A percentile compares a stretch with the other conserved stretches of the same genome.
Conservation (phyloP, 352 stramenopile species). For the Blastocystis sp. region DNA sequence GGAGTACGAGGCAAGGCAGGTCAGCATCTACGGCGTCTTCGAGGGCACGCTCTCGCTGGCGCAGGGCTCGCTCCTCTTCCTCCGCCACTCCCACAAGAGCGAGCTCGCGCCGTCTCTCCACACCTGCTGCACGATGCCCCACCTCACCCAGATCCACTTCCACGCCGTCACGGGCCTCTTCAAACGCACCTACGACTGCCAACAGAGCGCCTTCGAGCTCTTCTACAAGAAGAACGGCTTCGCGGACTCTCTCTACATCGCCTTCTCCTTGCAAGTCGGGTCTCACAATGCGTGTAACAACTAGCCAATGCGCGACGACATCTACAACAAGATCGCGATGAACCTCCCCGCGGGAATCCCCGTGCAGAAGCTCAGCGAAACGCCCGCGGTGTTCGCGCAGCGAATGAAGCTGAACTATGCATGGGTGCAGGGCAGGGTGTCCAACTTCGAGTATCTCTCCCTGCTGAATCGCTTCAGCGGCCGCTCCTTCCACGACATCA, state of each 20-base stretch:
- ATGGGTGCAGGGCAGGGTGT: constrained; percentile 51
- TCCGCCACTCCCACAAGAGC: background rate
- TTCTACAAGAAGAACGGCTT: constrained; percentile 48
- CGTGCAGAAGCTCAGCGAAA: constrained; percentile 47
- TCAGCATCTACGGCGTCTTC: background rate
- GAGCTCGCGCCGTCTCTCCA: background rate
- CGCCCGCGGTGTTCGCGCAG: background rate
- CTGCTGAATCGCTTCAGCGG: constrained; percentile 89
- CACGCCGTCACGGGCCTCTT: background rate
- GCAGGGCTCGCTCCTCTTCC: background rate
- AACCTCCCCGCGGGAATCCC: background rate
- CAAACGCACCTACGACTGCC: constrained; percentile 45
- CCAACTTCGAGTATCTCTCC: constrained; percentile 88
- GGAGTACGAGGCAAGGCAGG: background rate
- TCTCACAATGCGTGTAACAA: background rate
- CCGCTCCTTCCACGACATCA: constrained; percentile 91
- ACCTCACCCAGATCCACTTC: background rate
- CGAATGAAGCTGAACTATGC: background rate
- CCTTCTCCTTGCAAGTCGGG: constrained; percentile 7
- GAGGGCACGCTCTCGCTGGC: background rate
- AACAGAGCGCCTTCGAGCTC: constrained; percentile 46
- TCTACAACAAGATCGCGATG: constrained; percentile 4
- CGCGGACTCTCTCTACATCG: constrained; percentile 26
- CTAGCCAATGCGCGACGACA: constrained; percentile 16
- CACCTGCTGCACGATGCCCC: no score